Evolutionary conservation across 306 rosid species (phyloP).

Genomic region (Vigna reflexopilosa): DNA sequence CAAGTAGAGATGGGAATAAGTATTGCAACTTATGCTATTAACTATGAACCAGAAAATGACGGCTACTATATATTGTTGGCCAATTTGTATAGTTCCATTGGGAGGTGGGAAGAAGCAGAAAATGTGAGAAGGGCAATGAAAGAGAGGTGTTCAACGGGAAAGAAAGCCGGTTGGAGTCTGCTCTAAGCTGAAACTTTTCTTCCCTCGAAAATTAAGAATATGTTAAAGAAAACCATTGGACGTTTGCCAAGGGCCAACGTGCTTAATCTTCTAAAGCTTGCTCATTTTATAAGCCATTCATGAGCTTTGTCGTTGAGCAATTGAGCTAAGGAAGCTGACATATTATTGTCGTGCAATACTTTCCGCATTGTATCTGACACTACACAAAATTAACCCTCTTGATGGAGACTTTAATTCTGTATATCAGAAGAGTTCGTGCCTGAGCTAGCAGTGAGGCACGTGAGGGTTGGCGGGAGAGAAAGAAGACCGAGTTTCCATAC

Average conservation of each 20-base stretch:
- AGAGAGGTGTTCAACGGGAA: slow-evolving; percentile 6
- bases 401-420: background rate
- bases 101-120: slow-evolving; percentile 28
- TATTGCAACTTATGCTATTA: slow-evolving; percentile 8
- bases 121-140: slow-evolving; percentile 4
- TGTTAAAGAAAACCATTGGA: background rate
- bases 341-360: slow-evolving; percentile 10
- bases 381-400: background rate
- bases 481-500: background rate
- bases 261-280: background rate
- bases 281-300: background rate
- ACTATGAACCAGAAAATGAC: slow-evolving; percentile 15
- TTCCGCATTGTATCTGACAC: background rate
- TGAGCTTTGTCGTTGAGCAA: background rate
- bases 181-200: background rate
- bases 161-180: slow-evolving; percentile 23
- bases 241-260: background rate
- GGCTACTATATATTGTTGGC: slow-evolving; percentile 16
- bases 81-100: slow-evolving; percentile 21
- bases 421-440: background rate
- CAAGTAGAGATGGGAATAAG: slow-evolving; percentile 16
- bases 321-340: background rate
- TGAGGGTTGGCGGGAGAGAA: background rate
- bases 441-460: background rate
- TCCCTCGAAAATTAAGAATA: background rate